phyloP scores from a whole-genome alignment of 352 stramenopile species.

The Thraustochytrium striatum region DNA sequence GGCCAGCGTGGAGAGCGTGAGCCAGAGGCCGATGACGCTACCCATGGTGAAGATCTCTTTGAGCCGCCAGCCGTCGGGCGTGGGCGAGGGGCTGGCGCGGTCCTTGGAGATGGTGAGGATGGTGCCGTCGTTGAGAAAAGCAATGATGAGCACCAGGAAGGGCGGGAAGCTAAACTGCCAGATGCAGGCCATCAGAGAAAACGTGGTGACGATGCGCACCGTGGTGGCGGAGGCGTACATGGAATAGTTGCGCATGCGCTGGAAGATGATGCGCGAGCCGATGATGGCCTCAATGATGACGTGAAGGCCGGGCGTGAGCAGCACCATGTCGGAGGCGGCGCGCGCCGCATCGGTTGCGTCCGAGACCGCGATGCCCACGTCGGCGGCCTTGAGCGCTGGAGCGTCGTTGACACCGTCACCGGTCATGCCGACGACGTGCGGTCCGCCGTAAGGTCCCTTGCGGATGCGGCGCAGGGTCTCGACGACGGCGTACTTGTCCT shows the following conservation, averaged over 20 bases:
- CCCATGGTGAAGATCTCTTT: background rate
- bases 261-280: slow-evolving; percentile 82
- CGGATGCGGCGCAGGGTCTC: slow-evolving; percentile 74
- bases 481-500: slow-evolving; percentile 91
- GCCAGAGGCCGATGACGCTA: background rate
- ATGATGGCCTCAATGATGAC: slow-evolving; percentile 82
- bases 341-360: slow-evolving; percentile 77
- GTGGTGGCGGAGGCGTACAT: slow-evolving; percentile 84
- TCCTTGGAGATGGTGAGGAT: slow-evolving; percentile 83
- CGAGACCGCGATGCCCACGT: slow-evolving; percentile 95
- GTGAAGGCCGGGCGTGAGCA: slow-evolving; percentile 80
- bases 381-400: slow-evolving; percentile 86
- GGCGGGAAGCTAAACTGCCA: slow-evolving; percentile 85
- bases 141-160: slow-evolving; percentile 84
- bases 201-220: slow-evolving; percentile 77
- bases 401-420: slow-evolving; percentile 96
- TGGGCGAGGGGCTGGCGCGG: slow-evolving; percentile 65
- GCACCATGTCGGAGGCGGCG: slow-evolving; percentile 84
- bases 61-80: background rate
- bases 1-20: background rate
- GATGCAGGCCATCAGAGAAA: slow-evolving; percentile 86
- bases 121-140: slow-evolving; percentile 86
- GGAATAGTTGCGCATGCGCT: slow-evolving; percentile 86
- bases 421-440: slow-evolving; percentile 84
- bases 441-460: slow-evolving; percentile 59